Percentiles rank a stretch among this genome's conserved stretches.
phyloP scores from a whole-genome alignment of 2,329 filamentous ascomycete genomes.

The Cladosporium colombiae region DNA sequence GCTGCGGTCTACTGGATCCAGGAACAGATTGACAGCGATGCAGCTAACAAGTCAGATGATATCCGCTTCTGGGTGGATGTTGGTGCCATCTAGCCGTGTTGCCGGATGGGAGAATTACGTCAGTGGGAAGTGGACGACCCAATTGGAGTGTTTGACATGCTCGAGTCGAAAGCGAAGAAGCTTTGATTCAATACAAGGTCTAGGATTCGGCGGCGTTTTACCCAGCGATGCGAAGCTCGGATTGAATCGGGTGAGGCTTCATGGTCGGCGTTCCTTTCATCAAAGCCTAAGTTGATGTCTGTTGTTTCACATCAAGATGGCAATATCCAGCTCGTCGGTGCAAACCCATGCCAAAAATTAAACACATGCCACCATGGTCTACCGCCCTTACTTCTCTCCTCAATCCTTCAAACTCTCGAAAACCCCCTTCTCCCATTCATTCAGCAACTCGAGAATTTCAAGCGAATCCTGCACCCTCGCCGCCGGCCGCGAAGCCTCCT shows the following conservation, averaged over 20 bases:
- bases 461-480: background rate
- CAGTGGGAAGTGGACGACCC: too few relatives aligned
- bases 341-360: background rate
- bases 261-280: background rate
- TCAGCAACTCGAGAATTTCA: background rate
- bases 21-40: background rate
- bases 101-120: background rate
- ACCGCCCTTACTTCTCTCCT: too few relatives aligned
- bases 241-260: background rate
- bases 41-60: background rate
- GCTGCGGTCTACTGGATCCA: background rate
- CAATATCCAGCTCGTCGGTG: background rate
- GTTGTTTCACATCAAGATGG: background rate
- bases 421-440: background rate
- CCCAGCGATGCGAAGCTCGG: background rate
- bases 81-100: background rate
- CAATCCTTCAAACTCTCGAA: background rate
- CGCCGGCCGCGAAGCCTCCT: background rate
- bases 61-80: background rate
- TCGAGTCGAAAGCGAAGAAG: background rate
- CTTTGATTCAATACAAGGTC: background rate
- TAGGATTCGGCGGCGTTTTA: background rate
- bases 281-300: background rate
- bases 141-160: background rate
- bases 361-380: too few relatives aligned